A percentile compares a stretch with the other conserved stretches of the same genome.
Conservation (phyloP, 176 grass and related monocot species). For the Oryza nivara region DNA sequence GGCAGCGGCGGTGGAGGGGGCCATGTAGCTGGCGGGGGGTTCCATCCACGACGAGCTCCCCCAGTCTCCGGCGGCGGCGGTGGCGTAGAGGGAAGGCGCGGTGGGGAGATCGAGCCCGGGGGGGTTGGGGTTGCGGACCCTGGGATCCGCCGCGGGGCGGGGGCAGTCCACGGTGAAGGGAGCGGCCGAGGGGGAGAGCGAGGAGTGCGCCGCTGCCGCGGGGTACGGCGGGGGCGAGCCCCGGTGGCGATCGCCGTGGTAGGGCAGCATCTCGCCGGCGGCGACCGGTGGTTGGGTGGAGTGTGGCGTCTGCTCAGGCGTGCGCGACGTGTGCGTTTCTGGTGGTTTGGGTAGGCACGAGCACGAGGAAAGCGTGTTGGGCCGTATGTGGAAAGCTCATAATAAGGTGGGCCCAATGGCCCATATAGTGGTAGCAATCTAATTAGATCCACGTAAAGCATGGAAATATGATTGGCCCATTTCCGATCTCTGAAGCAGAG, state of each 20-base stretch:
- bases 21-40: slow-evolving; percentile 56
- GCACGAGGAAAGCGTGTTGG: neutral
- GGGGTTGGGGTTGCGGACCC: neutral
- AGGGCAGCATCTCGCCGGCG: slow-evolving; percentile 37
- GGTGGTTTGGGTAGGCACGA: neutral
- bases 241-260: slow-evolving; percentile 34
- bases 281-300: neutral
- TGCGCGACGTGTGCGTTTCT: neutral
- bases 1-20: neutral
- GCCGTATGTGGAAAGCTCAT: too few species aligned
- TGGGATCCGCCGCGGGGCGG: slow-evolving; percentile 43
- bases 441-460: too few species aligned
- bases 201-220: neutral
- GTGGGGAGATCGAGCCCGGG: slow-evolving; percentile 39
- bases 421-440: too few species aligned
- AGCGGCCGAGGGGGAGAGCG: slow-evolving; percentile 50
- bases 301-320: neutral
- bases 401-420: too few species aligned
- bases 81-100: slow-evolving; percentile 43
- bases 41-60: slow-evolving; percentile 59
- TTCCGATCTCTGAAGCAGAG: neutral
- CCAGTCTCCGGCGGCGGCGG: slow-evolving; percentile 21
- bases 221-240: slow-evolving; percentile 14
- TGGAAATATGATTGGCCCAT: too few species aligned
- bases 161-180: slow-evolving; percentile 51